phyloP scores from a whole-genome alignment of 2,329 filamentous ascomycete genomes.

The Penicillium sp. region DNA sequence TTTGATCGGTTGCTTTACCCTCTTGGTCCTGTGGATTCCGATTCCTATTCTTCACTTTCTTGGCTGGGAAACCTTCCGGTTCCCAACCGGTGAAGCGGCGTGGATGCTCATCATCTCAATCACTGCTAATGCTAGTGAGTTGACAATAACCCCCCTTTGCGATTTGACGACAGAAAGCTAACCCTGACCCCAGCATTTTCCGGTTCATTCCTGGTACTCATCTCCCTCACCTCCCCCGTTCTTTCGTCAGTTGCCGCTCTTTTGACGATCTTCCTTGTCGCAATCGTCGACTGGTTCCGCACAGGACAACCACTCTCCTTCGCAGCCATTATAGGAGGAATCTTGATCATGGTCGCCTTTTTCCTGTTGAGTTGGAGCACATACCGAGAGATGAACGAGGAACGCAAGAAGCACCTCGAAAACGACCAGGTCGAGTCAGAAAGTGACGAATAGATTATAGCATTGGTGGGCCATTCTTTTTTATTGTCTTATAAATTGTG shows the following conservation, averaged over 20 bases:
- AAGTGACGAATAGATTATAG: slow-evolving; percentile 40
- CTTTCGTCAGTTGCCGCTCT: slow-evolving; percentile 90
- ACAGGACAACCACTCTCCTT: slow-evolving; percentile 76
- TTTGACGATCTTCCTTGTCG: slow-evolving; percentile 95
- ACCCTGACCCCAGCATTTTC: slow-evolving; percentile 66
- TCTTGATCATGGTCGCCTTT: slow-evolving; percentile 87
- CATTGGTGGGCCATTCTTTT: neutral
- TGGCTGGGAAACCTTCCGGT: slow-evolving; percentile 79
- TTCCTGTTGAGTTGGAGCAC: slow-evolving; percentile 87
- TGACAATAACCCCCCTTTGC: neutral
- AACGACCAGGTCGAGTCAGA: slow-evolving; percentile 49
- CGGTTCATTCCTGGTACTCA: slow-evolving; percentile 89
- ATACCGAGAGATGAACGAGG: slow-evolving; percentile 89
- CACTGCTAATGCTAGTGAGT: slow-evolving; percentile 77
- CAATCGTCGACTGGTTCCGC: slow-evolving; percentile 84
- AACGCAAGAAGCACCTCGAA: slow-evolving; percentile 64
- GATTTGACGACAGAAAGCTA: slow-evolving; percentile 6
- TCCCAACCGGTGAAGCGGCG: slow-evolving; percentile 77
- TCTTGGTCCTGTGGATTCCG: slow-evolving; percentile 88
- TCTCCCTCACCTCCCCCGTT: slow-evolving; percentile 89
- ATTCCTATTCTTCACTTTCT: slow-evolving; percentile 79
- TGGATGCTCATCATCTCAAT: slow-evolving; percentile 81
- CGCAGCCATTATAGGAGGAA: slow-evolving; percentile 79
- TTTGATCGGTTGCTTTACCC: slow-evolving; percentile 83
- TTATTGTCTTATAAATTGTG: slow-evolving; percentile 3